A percentile compares a stretch with the other conserved stretches of the same genome.
Evolutionary conservation across 1,284 basidiomycete species (phyloP).

Genomic region (Porodaedalea pini): DNA sequence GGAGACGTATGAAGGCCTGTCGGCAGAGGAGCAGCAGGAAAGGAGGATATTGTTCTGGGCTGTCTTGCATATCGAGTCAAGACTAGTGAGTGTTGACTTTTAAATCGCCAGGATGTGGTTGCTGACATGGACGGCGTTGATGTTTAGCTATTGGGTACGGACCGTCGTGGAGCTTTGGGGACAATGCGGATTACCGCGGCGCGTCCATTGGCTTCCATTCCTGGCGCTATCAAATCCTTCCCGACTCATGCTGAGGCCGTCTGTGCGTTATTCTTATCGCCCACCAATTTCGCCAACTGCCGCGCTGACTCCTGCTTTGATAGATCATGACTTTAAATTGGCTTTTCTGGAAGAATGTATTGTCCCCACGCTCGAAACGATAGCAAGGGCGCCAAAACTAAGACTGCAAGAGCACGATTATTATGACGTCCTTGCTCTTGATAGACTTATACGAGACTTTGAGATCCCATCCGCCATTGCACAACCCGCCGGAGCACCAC

Average conservation of each 20-base stretch:
- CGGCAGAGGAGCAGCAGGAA: not conserved
- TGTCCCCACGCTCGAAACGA: not conserved
- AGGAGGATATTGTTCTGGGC: conserved; percentile 10
- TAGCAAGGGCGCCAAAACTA: not conserved
- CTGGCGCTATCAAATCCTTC: not conserved
- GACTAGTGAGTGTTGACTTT: not conserved
- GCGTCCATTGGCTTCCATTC: not conserved
- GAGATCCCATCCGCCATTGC: not conserved
- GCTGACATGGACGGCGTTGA: no score
- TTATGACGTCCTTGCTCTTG: conserved; percentile 2
- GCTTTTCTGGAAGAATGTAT: conserved; percentile 8
- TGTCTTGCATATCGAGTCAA: conserved; percentile 6
- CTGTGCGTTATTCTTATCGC: not conserved
- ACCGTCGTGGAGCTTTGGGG: not conserved
- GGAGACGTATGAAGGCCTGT: not conserved
- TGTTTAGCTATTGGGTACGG: not conserved
- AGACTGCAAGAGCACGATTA: conserved; percentile 1
- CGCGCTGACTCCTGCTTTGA: not conserved
- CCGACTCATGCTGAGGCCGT: not conserved
- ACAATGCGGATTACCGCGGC: not conserved
- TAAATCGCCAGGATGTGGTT: no score
- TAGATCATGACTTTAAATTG: conserved; percentile 12
- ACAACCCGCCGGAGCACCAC: not conserved
- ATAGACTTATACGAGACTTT: conserved; percentile 9
- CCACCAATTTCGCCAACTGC: not conserved